These are phyloP conservation scores for Gloeophyllum trabeum DNA, from an alignment of 768 basidiomycete species.

Conservation along the genomic window DNA sequence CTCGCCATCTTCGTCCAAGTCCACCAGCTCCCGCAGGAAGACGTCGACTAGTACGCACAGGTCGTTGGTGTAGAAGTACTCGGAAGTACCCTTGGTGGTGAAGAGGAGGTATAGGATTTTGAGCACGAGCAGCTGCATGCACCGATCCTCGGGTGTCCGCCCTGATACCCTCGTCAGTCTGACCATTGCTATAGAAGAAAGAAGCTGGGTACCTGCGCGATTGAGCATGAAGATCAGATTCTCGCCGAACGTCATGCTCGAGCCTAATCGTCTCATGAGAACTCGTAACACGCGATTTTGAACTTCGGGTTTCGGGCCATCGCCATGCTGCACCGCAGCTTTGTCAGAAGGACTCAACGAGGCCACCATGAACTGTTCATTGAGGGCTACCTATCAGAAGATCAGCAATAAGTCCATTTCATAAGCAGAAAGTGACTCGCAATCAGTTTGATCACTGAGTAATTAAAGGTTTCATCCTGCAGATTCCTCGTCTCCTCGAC, in stretches of 20 bases:
- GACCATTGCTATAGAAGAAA: background rate
- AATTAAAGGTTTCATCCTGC: slow-evolving; percentile 90
- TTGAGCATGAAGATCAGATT: slow-evolving; percentile 99
- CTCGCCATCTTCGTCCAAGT: slow-evolving; percentile 91
- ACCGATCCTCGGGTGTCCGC: slow-evolving; percentile 80
- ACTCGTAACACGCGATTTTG: slow-evolving; percentile 78
- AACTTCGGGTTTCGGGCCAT: slow-evolving; percentile 22
- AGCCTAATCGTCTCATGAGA: slow-evolving; percentile 71
- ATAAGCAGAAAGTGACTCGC: slow-evolving; percentile 34
- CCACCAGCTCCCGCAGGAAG: slow-evolving; percentile 86
- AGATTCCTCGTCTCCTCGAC: slow-evolving; percentile 86
- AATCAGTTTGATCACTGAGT: slow-evolving; percentile 88
- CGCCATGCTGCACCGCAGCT: slow-evolving; percentile 5
- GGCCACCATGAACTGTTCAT: slow-evolving; percentile 98
- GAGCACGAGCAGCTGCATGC: slow-evolving; percentile 88
- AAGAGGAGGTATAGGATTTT: slow-evolving; percentile 94
- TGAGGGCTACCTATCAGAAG: slow-evolving; percentile 64
- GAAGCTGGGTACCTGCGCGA: slow-evolving; percentile 52
- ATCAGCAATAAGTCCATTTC: slow-evolving; percentile 5
- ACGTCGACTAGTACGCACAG: slow-evolving; percentile 94
- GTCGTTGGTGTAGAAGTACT: slow-evolving; percentile 98
- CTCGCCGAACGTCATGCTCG: slow-evolving; percentile 93
- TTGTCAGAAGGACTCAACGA: slow-evolving; percentile 29
- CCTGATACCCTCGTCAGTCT: slow-evolving; percentile 31
- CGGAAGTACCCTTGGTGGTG: slow-evolving; percentile 83